phyloP scores from a whole-genome alignment of 176 grass and related monocot genomes.

The Oropetium thomaeum region DNA sequence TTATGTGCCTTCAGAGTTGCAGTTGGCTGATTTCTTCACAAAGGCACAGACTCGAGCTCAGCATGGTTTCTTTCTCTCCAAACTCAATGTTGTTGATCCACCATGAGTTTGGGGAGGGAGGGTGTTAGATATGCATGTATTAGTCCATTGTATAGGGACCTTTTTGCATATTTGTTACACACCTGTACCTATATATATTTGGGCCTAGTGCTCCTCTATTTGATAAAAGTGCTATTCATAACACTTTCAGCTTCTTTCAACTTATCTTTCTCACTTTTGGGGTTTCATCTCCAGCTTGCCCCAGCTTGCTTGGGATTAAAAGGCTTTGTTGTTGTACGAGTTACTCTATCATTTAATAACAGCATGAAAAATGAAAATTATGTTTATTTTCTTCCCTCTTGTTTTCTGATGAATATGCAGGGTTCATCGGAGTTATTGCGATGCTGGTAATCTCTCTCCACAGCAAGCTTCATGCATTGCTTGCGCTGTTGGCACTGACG shows the following conservation, averaged over 20 bases:
- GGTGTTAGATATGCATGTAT: too few relatives aligned
- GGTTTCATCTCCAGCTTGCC: not conserved
- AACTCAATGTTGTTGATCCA: too few relatives aligned
- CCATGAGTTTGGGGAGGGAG: too few relatives aligned
- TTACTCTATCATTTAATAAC: not conserved
- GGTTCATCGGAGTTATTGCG: conserved; percentile 67
- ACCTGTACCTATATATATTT: too few relatives aligned
- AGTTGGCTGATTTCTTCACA: too few relatives aligned
- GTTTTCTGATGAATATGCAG: conserved; percentile 52
- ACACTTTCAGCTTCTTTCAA: not conserved
- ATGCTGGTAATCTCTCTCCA: conserved; percentile 74
- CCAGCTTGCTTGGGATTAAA: not conserved
- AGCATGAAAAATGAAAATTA: conserved; percentile 1
- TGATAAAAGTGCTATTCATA: too few relatives aligned
- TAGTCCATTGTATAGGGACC: too few relatives aligned
- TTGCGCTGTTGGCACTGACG: conserved; percentile 70
- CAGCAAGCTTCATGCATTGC: conserved; percentile 55
- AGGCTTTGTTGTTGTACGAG: not conserved
- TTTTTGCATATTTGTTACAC: too few relatives aligned
- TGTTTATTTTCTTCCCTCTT: conserved; percentile 20
- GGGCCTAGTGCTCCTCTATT: too few relatives aligned
- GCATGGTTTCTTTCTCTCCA: too few relatives aligned
- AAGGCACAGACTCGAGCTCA: too few relatives aligned
- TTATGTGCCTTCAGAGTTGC: too few relatives aligned
- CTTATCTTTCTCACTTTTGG: not conserved